Base-by-base conservation (phyloP, 2,329 filamentous ascomycete genomes). In the Tricladium varicosporioides region DNA sequence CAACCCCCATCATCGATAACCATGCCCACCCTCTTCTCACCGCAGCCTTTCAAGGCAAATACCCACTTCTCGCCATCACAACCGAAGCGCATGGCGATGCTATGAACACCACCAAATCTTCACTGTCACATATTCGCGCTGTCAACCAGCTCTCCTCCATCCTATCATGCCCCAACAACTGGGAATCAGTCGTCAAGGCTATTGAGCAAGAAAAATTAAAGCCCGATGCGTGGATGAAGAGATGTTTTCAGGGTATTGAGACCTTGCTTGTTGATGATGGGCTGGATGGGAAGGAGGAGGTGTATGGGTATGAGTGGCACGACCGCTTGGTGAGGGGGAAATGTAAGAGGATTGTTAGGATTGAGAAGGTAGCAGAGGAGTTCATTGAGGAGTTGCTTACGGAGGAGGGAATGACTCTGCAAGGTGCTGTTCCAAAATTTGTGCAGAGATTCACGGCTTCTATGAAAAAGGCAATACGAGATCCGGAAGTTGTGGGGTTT, bases 261-360 rank as follows among this genome's bases (percentile, higher is more conserved):
- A 83, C 82, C 1, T 77, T 93, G 10, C 77, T 95, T 1, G 80
- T 95, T n/a, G 91, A 94, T 63, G 90, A 94, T 71, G 87, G 89
- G 0, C 73, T 93, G 7, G 79, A 81, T 52, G 74, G 76, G 13
- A 74, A 75, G 1, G 78, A 80, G 7, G 75, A 81, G 16, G 80
- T 83, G 1, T 80, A 88, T 63, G 70, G 77, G 0, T 89, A 84
- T 63, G 67, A 74, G 5, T 88, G 84, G 81, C 86, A 91, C 68
- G 80, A 88, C 68, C 74, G 78, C 18, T 88, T 88, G 62, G 86
- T 86, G 0, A 75, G 77, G 16, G 83, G 82, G 53, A 75, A 79
- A 7, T 88, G 84, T 64, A 89, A 85, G 71, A 82, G 88, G 22
- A 91, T 95, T 53, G 84, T 93, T 15, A 82, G 90, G 8, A 89